These are phyloP conservation scores for Akanthomyces uredinophilus DNA, from an alignment of 2,329 filamentous ascomycete genomes.

Conservation along the genomic window DNA sequence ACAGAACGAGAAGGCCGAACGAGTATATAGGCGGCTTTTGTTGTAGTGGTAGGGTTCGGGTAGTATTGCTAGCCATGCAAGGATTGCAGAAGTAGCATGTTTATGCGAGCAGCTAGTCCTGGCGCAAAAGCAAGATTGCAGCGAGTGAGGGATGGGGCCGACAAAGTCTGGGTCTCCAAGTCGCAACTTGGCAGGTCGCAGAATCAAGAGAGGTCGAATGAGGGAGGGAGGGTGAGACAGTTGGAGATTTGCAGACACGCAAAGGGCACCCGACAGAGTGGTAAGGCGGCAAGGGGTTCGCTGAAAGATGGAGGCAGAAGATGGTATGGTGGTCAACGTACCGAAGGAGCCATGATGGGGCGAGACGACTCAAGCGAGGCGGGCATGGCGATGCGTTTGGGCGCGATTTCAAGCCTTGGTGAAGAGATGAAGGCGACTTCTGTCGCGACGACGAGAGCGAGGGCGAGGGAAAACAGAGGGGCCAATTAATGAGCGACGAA, in stretches of 20 bases:
- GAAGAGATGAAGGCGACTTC: background rate
- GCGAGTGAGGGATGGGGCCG: background rate
- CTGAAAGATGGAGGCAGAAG: constrained; percentile 11
- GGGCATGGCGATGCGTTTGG: constrained; percentile 42
- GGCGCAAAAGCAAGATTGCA: background rate
- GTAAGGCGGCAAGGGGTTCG: background rate
- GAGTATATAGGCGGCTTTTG: background rate
- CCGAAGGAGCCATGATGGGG: constrained; percentile 59
- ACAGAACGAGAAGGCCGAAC: background rate
- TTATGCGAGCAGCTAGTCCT: background rate
- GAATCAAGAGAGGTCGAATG: background rate
- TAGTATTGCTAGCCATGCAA: background rate
- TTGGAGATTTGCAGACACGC: background rate
- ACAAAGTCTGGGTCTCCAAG: background rate
- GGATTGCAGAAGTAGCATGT: background rate
- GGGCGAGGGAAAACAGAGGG: constrained; percentile 1
- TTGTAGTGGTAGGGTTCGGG: background rate
- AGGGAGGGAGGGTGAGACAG: constrained; percentile 11
- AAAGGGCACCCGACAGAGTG: constrained; percentile 1
- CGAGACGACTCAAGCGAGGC: constrained; percentile 55
- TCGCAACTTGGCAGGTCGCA: background rate
- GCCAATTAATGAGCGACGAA: constrained; percentile 3
- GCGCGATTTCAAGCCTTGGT: background rate
- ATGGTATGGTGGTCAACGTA: constrained; percentile 31
- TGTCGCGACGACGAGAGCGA: background rate